Percentiles rank a stretch among this genome's conserved stretches.
Conservation (phyloP, 2,329 filamentous ascomycete species). For the Colletotrichum sojae region DNA sequence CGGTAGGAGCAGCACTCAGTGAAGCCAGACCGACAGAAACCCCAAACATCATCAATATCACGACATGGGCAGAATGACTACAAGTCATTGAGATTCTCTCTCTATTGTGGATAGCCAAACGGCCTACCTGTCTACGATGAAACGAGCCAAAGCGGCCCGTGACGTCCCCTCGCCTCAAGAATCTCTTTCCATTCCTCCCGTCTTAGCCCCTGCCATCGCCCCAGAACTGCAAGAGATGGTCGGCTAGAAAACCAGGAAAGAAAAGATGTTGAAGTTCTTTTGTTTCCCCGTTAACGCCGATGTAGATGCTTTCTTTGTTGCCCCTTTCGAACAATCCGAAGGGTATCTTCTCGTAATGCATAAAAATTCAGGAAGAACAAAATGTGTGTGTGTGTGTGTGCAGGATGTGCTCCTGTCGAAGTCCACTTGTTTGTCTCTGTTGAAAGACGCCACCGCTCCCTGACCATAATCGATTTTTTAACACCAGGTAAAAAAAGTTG, state of each 20-base stretch:
- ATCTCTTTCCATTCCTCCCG: slow-evolving; percentile 1
- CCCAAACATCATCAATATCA: background rate
- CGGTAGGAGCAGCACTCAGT: too few species aligned
- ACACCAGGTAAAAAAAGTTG: slow-evolving; percentile 29
- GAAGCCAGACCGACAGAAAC: too few species aligned
- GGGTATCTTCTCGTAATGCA: slow-evolving; percentile 59
- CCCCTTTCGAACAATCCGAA: slow-evolving; percentile 43
- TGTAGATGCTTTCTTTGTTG: slow-evolving; percentile 42
- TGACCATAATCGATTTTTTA: slow-evolving; percentile 37
- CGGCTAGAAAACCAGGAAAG: slow-evolving; percentile 58
- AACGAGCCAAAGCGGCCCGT: background rate
- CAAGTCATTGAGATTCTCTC: slow-evolving; percentile 23
- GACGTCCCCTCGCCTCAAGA: slow-evolving; percentile 11
- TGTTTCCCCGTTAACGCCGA: slow-evolving; percentile 60
- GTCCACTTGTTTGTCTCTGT: slow-evolving; percentile 57
- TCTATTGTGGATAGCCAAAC: slow-evolving; percentile 32
- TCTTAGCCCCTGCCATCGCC: slow-evolving; percentile 22
- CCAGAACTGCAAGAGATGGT: slow-evolving; percentile 42
- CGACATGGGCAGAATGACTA: background rate
- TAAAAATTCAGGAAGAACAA: slow-evolving; percentile 37
- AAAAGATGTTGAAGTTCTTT: slow-evolving; percentile 66
- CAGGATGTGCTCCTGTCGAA: slow-evolving; percentile 45
- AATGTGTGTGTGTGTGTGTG: slow-evolving; percentile 11
- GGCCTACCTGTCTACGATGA: slow-evolving; percentile 24
- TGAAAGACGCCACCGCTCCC: slow-evolving; percentile 60